These are phyloP conservation scores for Micromonas pusilla DNA, from an alignment of 139 green algal species.

Conservation along the genomic window DNA sequence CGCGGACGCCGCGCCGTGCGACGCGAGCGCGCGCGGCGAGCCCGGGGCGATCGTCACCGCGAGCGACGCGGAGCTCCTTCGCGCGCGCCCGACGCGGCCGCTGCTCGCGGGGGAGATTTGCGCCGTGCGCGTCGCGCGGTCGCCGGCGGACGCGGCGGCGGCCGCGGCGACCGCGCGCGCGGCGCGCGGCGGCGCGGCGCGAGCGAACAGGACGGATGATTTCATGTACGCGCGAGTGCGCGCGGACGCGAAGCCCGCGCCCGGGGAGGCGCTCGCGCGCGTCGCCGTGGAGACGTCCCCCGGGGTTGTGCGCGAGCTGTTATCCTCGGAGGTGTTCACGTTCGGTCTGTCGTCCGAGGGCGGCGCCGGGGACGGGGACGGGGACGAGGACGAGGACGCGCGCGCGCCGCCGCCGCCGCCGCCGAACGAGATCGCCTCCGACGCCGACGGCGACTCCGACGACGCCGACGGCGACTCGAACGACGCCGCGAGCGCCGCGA, in stretches of 20 bases:
- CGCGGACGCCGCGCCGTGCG: not conserved
- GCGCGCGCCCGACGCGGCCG: not conserved
- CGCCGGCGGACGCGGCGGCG: not conserved
- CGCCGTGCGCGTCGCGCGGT: not conserved
- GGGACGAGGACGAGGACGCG: too few relatives aligned
- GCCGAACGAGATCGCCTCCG: too few relatives aligned
- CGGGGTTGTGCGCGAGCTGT: conserved; percentile 34
- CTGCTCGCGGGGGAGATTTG: not conserved
- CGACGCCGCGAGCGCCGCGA: not conserved
- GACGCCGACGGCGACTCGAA: too few relatives aligned
- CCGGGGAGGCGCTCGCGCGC: conserved; percentile 14
- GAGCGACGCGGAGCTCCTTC: not conserved
- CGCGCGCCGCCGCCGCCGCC: not conserved
- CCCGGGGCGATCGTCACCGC: not conserved
- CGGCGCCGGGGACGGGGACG: not conserved
- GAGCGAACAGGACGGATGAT: not conserved
- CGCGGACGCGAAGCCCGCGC: conserved; percentile 36
- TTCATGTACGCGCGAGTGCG: conserved; percentile 47
- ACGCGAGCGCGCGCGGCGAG: not conserved
- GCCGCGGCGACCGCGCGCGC: too few relatives aligned
- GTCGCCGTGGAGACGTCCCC: conserved; percentile 39
- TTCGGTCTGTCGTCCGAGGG: conserved; percentile 34
- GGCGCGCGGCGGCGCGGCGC: too few relatives aligned
- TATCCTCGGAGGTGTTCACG: conserved; percentile 46
- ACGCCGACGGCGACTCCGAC: not conserved